Conservation (phyloP, 1,139 yeast species). For the Pichia sp. region DNA sequence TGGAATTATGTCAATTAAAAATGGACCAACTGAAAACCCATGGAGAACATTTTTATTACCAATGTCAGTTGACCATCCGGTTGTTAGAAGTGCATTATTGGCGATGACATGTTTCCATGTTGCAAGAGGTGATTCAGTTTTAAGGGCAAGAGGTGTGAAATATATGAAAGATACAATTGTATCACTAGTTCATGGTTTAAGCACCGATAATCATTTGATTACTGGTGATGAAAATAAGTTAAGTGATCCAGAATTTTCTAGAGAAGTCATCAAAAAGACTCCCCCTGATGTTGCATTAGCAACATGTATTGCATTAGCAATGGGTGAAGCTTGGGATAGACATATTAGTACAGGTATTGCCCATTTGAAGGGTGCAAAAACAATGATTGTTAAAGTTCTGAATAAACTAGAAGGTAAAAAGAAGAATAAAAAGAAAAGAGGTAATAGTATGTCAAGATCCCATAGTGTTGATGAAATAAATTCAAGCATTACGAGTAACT, state of each 20-base stretch:
- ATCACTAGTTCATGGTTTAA: slow-evolving; percentile 52
- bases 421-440: slow-evolving; percentile 8
- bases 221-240: slow-evolving; percentile 20
- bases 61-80: slow-evolving; percentile 45
- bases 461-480: not conserved
- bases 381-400: slow-evolving; percentile 47
- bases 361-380: slow-evolving; percentile 60
- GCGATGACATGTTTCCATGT: slow-evolving; percentile 62
- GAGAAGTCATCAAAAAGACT: slow-evolving; percentile 3
- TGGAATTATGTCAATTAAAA: slow-evolving; percentile 55
- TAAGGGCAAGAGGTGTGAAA: slow-evolving; percentile 45
- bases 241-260: not conserved
- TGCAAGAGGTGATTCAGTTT: slow-evolving; percentile 40
- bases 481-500: not conserved
- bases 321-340: slow-evolving; percentile 65
- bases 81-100: slow-evolving; percentile 55
- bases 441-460: not conserved
- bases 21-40: slow-evolving; percentile 60
- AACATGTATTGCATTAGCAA: slow-evolving; percentile 55
- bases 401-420: slow-evolving; percentile 20
- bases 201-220: slow-evolving; percentile 29
- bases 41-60: slow-evolving; percentile 60
- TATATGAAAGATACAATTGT: slow-evolving; percentile 57
- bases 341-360: slow-evolving; percentile 61
- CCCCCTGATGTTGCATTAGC: slow-evolving; percentile 51